phyloP scores from a whole-genome alignment of 2,329 filamentous ascomycete genomes.

The Beauveria varroae region DNA sequence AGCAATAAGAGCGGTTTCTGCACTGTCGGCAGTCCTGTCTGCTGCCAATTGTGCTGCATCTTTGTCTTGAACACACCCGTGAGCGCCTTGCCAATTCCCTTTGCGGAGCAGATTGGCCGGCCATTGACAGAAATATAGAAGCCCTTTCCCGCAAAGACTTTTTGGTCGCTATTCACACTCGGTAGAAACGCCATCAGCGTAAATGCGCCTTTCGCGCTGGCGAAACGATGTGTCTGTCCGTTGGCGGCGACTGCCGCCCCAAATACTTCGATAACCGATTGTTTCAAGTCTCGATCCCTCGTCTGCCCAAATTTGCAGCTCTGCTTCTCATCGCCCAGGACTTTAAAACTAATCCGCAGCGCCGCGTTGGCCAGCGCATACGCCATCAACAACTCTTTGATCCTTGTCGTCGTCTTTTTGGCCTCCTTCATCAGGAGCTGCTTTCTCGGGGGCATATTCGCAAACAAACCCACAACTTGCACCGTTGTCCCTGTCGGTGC shows the following conservation, averaged over 20 bases:
- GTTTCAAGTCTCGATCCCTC: conserved; percentile 38
- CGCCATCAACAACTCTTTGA: conserved; percentile 52
- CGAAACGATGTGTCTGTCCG: conserved; percentile 32
- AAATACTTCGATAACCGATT: conserved; percentile 55
- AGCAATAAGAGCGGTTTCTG: conserved; percentile 54
- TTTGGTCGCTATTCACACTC: conserved; percentile 35
- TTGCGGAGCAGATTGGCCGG: conserved; percentile 50
- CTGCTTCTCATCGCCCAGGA: conserved; percentile 45
- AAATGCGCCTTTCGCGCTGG: conserved; percentile 17
- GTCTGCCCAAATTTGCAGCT: conserved; percentile 57
- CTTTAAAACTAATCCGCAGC: conserved; percentile 53
- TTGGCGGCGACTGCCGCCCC: conserved; percentile 48
- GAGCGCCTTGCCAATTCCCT: conserved; percentile 55
- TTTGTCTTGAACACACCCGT: conserved; percentile 41
- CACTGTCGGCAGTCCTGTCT: not conserved
- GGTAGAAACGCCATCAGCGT: conserved; percentile 53
- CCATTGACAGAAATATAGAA: conserved; percentile 62
- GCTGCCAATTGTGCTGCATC: conserved; percentile 17
- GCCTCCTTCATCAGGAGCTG: conserved; percentile 51
- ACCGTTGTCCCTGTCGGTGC: conserved; percentile 64
- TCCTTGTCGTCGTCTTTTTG: conserved; percentile 45
- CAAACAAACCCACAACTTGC: conserved; percentile 51
- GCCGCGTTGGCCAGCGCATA: conserved; percentile 60
- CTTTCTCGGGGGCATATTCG: conserved; percentile 54
- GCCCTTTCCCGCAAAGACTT: conserved; percentile 37